These are phyloP conservation scores for Pogostemon cablin DNA, from an alignment of 257 asterid genomes.

Conservation along the genomic window DNA sequence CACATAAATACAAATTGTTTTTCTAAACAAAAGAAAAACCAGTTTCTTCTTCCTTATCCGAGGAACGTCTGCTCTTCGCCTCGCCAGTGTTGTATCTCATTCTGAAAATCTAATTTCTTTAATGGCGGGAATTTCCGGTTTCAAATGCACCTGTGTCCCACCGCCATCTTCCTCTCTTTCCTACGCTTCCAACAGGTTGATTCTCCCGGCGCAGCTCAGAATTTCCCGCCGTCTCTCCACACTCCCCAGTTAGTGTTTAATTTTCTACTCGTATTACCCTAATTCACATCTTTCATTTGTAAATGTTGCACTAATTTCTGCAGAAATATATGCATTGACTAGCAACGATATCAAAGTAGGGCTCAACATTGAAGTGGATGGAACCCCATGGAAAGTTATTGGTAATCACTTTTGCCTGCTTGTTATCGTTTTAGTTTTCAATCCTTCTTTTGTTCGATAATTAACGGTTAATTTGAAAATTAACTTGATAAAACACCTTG, in stretches of 20 bases:
- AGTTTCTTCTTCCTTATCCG: conserved; percentile 36
- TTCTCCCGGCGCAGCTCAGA: conserved; percentile 41
- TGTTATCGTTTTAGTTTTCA: neutral
- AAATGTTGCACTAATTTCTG: neutral
- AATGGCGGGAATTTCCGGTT: conserved; percentile 73
- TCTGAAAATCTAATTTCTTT: conserved; percentile 23
- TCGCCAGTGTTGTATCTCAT: conserved; percentile 4
- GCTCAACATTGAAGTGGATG: conserved; percentile 89
- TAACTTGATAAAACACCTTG: neutral
- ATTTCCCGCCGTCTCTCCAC: conserved; percentile 43
- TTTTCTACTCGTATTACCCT: neutral
- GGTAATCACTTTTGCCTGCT: conserved; percentile 48
- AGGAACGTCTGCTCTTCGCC: conserved; percentile 18
- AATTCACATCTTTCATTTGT: neutral
- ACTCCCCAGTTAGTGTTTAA: conserved; percentile 57
- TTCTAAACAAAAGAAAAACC: neutral
- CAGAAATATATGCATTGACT: conserved; percentile 73
- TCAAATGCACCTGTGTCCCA: conserved; percentile 47
- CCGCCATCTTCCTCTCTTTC: conserved; percentile 47
- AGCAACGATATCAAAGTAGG: conserved; percentile 97
- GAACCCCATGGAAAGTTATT: conserved; percentile 85
- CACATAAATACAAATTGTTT: too few relatives aligned
- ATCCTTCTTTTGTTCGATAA: neutral
- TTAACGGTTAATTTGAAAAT: neutral
- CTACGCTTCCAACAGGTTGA: conserved; percentile 37